Evolutionary conservation across 768 basidiomycete species (phyloP), one percentile per base, ranked within the genome.

Genomic region (Erythrobasidium yunnanense): DNA sequence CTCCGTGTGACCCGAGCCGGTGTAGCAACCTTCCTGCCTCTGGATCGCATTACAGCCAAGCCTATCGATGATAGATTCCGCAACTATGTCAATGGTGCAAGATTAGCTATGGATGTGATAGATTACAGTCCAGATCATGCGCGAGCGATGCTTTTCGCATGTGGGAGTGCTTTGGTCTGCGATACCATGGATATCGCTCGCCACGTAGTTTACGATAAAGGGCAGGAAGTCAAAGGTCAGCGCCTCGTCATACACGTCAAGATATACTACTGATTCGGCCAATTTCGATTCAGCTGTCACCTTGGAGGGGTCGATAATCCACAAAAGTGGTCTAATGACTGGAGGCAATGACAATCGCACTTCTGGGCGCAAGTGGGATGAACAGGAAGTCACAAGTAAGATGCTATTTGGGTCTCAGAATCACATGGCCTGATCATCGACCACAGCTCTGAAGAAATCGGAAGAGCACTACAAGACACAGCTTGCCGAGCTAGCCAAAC

Each of bases 41-140:
- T 99, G n/a, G 93, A 97, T 75, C 92, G 90, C 7, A 93, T 97
- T 70, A 88, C 90, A 73, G 86, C 87, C 33, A 96, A 93, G 75
- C 85, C 90, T 1, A 81, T 90, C 69, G 90, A 91, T 70, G 95
- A 97, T 78, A 91, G 90, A 75, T 90, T 88, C 77, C 85, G 95
- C 23, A 85, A 87, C 4, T 89, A 92, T 73, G 88, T 87, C 1
- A 88, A 90, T 71, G 88, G 88, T 0, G 87, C 88, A 2, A 79
- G 89, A 47, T 79, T 91, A 5, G 90, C 89, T 4, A 85, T 91
- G 27, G 89, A 92, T 71, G 84, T 90, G 22, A 87, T 92, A 58
- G 82, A 87, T 67, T 83, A 84, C 71, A 86, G 93, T 68, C 81
- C 89, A 23, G 83, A 81, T 3, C 85, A 95, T 4, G 92, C 96